Conservation (phyloP, 345 rosid species). For the Garcia nutans region DNA sequence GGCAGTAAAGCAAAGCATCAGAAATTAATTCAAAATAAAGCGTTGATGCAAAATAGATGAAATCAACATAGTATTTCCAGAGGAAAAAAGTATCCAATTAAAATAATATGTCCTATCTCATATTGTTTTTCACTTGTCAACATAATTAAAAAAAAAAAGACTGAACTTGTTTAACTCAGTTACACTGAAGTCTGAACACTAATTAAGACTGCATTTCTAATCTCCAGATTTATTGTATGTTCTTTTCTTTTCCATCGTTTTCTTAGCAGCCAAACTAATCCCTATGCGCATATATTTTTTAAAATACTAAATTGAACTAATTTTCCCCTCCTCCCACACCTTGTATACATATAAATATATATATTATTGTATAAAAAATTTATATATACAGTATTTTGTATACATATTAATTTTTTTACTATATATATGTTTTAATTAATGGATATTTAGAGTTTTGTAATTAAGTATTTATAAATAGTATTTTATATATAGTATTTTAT, state of each 20-base stretch:
- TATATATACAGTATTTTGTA: too few species aligned
- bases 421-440: too few species aligned
- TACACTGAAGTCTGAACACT: background rate
- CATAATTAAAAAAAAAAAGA: background rate
- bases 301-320: background rate
- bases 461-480: too few species aligned
- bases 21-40: background rate
- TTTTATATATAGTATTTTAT: too few species aligned
- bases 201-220: background rate
- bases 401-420: too few species aligned
- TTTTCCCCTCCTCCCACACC: too few species aligned
- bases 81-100: too few species aligned
- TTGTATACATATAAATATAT: too few species aligned
- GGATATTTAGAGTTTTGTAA: too few species aligned
- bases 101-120: too few species aligned
- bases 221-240: background rate
- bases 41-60: background rate
- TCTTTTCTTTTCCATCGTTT: background rate
- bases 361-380: too few species aligned
- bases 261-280: conserved; percentile 12
- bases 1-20: conserved; percentile 10
- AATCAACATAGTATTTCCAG: too few species aligned
- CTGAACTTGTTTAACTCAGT: background rate
- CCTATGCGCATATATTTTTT: background rate
- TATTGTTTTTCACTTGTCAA: background rate